Evolutionary conservation across 768 basidiomycete genomes (phyloP).

Genomic region (Sporobolomyces phaffii): DNA sequence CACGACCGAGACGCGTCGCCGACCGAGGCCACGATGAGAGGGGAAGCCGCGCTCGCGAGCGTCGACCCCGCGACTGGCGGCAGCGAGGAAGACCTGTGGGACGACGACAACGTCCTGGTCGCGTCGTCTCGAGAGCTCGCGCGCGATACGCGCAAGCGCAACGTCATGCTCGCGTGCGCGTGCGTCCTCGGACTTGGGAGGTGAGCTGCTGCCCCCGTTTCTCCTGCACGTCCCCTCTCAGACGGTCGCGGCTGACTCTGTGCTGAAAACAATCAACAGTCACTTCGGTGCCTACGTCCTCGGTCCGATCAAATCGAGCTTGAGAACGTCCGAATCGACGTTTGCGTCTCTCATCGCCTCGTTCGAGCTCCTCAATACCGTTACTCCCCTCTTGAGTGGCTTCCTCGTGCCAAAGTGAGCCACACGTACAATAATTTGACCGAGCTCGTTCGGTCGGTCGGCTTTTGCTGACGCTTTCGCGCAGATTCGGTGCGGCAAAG

Average conservation of each 20-base stretch:
- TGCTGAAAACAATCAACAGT: too few species aligned
- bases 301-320: slow-evolving; percentile 60
- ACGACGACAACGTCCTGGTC: not conserved
- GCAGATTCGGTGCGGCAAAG: slow-evolving; percentile 63
- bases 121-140: not conserved
- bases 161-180: slow-evolving; percentile 62
- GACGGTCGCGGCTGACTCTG: too few species aligned
- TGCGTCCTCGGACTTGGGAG: slow-evolving; percentile 63
- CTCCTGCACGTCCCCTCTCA: too few species aligned
- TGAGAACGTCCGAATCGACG: slow-evolving; percentile 26
- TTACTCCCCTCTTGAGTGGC: slow-evolving; percentile 74
- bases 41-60: not conserved
- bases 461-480: slow-evolving; percentile 46
- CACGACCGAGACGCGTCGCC: too few species aligned
- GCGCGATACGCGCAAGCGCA: not conserved
- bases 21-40: not conserved
- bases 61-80: not conserved
- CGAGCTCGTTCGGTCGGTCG: too few species aligned
- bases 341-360: slow-evolving; percentile 62
- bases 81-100: not conserved
- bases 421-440: too few species aligned
- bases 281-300: slow-evolving; percentile 65
- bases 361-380: slow-evolving; percentile 65
- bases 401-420: slow-evolving; percentile 50
- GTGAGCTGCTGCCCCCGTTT: not conserved